A percentile compares a stretch with the other conserved stretches of the same genome.
Conservation (phyloP, 2,329 filamentous ascomycete genomes). For the Rutstroemia sp. region DNA sequence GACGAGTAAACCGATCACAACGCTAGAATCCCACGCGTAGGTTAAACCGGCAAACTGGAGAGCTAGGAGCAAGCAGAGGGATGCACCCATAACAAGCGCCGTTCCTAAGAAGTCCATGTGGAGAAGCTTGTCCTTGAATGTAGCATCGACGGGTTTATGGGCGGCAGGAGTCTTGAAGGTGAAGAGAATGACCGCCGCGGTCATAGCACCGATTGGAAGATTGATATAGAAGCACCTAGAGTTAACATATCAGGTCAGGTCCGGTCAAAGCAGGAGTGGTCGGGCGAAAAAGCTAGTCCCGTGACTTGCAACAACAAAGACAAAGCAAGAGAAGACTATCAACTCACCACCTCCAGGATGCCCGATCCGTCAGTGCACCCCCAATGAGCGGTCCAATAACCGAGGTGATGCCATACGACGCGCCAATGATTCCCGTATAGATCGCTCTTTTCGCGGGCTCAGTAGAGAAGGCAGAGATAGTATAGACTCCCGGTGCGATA, state of each 20-base stretch:
- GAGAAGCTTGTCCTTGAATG: constrained; percentile 37
- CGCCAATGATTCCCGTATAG: constrained; percentile 55
- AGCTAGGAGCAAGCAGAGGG: constrained; percentile 35
- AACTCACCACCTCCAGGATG: constrained; percentile 45
- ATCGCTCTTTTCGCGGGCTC: constrained; percentile 26
- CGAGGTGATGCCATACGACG: constrained; percentile 59
- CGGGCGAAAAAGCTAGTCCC: no score
- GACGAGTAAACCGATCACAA: background rate
- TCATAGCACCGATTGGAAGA: constrained; percentile 31
- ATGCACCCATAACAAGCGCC: constrained; percentile 34
- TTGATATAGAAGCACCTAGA: constrained; percentile 30
- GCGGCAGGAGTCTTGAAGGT: constrained; percentile 30
- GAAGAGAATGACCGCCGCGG: constrained; percentile 20
- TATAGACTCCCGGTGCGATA: constrained; percentile 32
- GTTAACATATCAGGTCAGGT: no score
- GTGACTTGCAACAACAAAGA: no score
- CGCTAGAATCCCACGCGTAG: constrained; percentile 27
- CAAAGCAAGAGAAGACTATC: no score
- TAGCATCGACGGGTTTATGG: constrained; percentile 33
- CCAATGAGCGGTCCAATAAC: constrained; percentile 56
- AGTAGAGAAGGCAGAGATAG: constrained; percentile 33
- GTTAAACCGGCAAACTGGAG: constrained; percentile 37
- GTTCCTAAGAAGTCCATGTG: constrained; percentile 43
- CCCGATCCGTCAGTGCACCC: constrained; percentile 53
- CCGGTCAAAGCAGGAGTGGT: no score